Evolutionary conservation across 2,329 filamentous ascomycete species (phyloP), one percentile per base, ranked within the genome.

Genomic region (Pseudogymnoascus sp.): DNA sequence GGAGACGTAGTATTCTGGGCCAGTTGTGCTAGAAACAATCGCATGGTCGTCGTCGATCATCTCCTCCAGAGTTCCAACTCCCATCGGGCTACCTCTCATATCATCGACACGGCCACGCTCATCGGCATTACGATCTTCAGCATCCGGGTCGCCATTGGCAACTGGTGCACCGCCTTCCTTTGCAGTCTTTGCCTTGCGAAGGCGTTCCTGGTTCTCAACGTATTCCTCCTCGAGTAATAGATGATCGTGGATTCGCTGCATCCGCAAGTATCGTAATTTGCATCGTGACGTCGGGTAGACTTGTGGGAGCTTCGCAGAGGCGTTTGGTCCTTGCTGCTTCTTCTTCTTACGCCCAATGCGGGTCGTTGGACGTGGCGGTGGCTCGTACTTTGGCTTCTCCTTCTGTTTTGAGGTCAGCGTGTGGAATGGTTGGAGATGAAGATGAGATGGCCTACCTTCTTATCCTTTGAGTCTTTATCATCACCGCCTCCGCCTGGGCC

Each of bases 381-480:
- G 94, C 78, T 99, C 94, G 82, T 99, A 99, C 89, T 96, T 97
- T 75, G 94, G 94, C 88, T 99, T 99, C 67, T 99, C 93, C 84
- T 99, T 97, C 93, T 96, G 72, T 70, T 64, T 64, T 38, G 64
- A 41, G 5, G 23, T 60, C 60, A 60, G 58, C 30, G 49, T 55
- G 49, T 60, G 55, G 6, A 16, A 28, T n/a, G 25, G 22, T 38
- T 30, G 33, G 39, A 38, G n/a, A 30, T 39, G 19, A 58, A 14
- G 45, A 41, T 36, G 23, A 38, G 52, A 61, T 55, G 30, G 62
- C 75, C 62, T 78, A 90, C 93, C 85, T 97, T 97, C 84, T 97
- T 96, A 73, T 95, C 92, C 80, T 92, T 92, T 14, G 90, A 89
- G 70, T 93, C 88, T 67, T 88, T 89, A 67, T 88, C 88, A 73